Evolutionary conservation across 352 stramenopile species (phyloP), one percentile per base, ranked within the genome.

Genomic region (Globisporangium cederbergense): DNA sequence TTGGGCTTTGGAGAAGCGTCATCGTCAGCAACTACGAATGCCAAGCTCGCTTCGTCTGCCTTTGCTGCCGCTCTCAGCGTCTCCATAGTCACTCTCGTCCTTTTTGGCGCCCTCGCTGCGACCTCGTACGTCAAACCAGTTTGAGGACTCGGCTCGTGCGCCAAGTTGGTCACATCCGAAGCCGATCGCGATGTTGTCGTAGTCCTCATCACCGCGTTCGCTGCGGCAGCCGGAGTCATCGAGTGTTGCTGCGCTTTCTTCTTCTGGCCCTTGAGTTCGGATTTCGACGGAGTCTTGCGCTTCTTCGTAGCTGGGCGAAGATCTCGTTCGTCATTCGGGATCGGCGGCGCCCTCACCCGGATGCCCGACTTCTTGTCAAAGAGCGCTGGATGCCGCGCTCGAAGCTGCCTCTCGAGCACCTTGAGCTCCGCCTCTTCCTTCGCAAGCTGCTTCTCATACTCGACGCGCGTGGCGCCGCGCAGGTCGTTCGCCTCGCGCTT

Each of bases 401-500:
- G 36, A n/a, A 59, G 16, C n/a, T 59, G 46, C 40, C 43, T 65
- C 30, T 65, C 49, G 9, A 58, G 49, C n/a, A 40, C 50, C 14
- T 40, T 30, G 36, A 65, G 51, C 22, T 56, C 49, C 1, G 32
- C 2, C 13, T 75, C 65, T 20, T 75, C 61, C 20, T 52, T 62
- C 3, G n/a, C 38, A 14, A 75, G 62, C 20, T 72, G 60, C 46
- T 49, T 30, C 25, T 70, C 58, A 14, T 75, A 75, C 16, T 69
- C 69, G 10, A 70, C 4, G 10, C 65, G 65, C 4, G 69, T 72
- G 9, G 65, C 64, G 4, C 69, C 69, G 2, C 65, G 56, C 11
- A 75, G 58, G 50, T 75, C 69, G 40, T 75, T 75, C 1, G 61
- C 57, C 2, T 59, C 32, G 6, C 58, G 53, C 20, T 63, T 59